A percentile compares a stretch with the other conserved stretches of the same genome.
Conservation (phyloP, 2,329 filamentous ascomycete genomes). For the Xylaria sp. region DNA sequence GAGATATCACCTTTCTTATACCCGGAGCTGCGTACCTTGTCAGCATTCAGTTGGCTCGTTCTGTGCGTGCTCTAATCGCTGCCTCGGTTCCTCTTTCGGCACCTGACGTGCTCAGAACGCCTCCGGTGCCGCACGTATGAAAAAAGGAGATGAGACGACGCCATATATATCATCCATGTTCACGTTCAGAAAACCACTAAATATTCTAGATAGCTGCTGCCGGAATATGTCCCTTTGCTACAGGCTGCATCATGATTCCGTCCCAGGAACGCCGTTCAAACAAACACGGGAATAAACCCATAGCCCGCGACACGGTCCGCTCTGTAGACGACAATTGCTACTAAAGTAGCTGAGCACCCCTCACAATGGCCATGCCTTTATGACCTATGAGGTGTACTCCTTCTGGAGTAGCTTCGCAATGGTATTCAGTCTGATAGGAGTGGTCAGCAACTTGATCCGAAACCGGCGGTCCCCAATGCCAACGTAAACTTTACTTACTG, state of each 20-base stretch:
- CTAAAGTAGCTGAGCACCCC: too few species aligned
- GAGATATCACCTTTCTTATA: not conserved
- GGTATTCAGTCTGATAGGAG: constrained; percentile 56
- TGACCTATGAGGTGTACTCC: constrained; percentile 54
- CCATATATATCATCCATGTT: not conserved
- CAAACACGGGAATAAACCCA: not conserved
- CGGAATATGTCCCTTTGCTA: not conserved
- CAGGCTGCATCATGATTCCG: not conserved
- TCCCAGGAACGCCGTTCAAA: not conserved
- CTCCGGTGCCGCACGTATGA: too few species aligned
- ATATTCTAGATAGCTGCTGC: not conserved
- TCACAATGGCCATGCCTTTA: not conserved
- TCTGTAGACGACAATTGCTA: too few species aligned
- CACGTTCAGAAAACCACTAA: not conserved
- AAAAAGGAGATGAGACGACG: not conserved
- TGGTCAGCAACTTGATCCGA: constrained; percentile 30
- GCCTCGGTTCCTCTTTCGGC: too few species aligned
- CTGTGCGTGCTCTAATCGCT: too few species aligned
- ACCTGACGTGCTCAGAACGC: too few species aligned
- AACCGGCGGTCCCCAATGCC: not conserved
- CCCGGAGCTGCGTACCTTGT: not conserved
- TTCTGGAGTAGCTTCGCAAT: constrained; percentile 66
- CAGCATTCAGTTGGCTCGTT: too few species aligned
- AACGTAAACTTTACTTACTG: constrained; percentile 53
- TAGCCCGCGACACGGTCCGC: not conserved